Evolutionary conservation across 169 alveolate genomes (phyloP).

Genomic region (Plasmodium fragile): DNA sequence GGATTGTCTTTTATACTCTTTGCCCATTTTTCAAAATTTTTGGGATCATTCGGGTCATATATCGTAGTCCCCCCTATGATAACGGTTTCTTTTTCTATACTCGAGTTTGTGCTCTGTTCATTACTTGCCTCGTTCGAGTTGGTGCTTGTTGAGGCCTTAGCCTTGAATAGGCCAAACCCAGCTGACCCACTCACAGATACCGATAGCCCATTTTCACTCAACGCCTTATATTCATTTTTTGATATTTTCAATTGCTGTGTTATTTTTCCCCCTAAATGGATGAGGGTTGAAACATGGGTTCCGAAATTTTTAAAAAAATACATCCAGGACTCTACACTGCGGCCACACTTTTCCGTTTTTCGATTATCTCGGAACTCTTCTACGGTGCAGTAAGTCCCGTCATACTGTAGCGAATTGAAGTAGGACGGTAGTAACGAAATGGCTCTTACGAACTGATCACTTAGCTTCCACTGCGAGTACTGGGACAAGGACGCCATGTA

Average conservation of each 20-base stretch:
- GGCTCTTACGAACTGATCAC: slow-evolving; percentile 82
- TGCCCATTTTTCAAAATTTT: slow-evolving; percentile 82
- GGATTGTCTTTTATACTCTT: slow-evolving; percentile 81
- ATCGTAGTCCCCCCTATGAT: slow-evolving; percentile 86
- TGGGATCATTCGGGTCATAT: slow-evolving; percentile 81
- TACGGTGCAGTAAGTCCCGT: slow-evolving; percentile 78
- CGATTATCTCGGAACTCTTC: slow-evolving; percentile 76
- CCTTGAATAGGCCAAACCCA: slow-evolving; percentile 60
- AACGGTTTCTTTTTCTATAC: slow-evolving; percentile 79
- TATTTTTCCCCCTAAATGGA: slow-evolving; percentile 90
- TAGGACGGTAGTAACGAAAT: slow-evolving; percentile 80
- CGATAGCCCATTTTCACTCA: slow-evolving; percentile 83
- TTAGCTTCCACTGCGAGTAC: slow-evolving; percentile 76
- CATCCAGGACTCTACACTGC: slow-evolving; percentile 87
- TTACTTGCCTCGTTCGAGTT: slow-evolving; percentile 36
- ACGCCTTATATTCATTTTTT: slow-evolving; percentile 80
- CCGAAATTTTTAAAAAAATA: slow-evolving; percentile 86
- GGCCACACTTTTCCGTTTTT: slow-evolving; percentile 78
- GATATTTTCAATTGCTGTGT: slow-evolving; percentile 86
- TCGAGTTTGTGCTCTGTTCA: slow-evolving; percentile 40
- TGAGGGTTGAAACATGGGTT: slow-evolving; percentile 86
- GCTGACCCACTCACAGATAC: slow-evolving; percentile 63
- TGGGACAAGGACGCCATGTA: slow-evolving; percentile 88
- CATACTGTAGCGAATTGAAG: slow-evolving; percentile 79
- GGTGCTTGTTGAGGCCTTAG: slow-evolving; percentile 46